These are phyloP conservation scores for Penstemon newberryi DNA, from an alignment of 257 asterid genomes.

Conservation along the genomic window DNA sequence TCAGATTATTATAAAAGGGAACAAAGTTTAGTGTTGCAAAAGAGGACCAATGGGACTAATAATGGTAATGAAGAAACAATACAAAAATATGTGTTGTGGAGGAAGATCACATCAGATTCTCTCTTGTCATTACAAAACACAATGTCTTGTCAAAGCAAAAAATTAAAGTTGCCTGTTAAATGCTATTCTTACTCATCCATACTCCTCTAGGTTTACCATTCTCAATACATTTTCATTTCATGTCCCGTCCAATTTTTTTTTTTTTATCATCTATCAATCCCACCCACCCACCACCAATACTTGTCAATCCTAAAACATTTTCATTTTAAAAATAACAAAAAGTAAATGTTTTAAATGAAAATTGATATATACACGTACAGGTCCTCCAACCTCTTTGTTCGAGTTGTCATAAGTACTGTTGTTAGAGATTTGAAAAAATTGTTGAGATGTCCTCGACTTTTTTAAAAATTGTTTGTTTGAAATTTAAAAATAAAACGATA, in stretches of 20 bases:
- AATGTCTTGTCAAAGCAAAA: constrained; percentile 56
- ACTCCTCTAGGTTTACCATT: constrained; percentile 22
- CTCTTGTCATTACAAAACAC: constrained; percentile 27
- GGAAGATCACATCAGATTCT: constrained; percentile 53
- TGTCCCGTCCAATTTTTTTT: constrained; percentile 31
- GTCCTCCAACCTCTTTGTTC: no score
- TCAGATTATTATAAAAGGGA: not conserved
- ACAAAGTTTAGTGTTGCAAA: not conserved
- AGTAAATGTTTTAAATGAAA: no score
- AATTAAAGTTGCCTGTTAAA: constrained; percentile 29
- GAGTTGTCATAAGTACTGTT: no score
- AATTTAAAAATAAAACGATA: no score
- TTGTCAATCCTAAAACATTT: no score
- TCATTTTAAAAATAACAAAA: no score
- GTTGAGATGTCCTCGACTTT: no score
- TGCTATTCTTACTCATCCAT: constrained; percentile 6
- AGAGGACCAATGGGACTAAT: constrained; percentile 14
- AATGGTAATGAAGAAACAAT: constrained; percentile 30
- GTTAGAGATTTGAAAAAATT: no score
- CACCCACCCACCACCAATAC: constrained; percentile 23
- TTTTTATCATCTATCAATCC: constrained; percentile 32
- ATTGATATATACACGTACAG: no score
- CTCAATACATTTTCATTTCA: constrained; percentile 39
- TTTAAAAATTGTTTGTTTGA: no score
- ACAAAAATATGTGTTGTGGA: constrained; percentile 26